These are phyloP conservation scores for Mycena pura DNA, from an alignment of 768 basidiomycete genomes.

Conservation along the genomic window DNA sequence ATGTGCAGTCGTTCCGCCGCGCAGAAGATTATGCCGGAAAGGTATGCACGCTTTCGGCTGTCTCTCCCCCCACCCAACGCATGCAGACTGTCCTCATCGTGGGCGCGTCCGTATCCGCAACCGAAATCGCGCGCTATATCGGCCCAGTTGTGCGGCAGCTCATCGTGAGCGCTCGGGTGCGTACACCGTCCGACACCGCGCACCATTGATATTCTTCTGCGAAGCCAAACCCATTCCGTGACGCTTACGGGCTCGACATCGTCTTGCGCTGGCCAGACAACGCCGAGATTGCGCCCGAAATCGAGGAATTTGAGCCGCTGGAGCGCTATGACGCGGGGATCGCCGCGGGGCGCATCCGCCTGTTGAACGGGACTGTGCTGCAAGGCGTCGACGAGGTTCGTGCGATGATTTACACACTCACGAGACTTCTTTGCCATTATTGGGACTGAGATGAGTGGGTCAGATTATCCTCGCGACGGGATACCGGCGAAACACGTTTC, in stretches of 20 bases:
- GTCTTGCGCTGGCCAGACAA: background rate
- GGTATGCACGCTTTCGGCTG: constrained; percentile 21
- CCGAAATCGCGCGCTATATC: constrained; percentile 24
- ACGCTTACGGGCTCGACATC: background rate
- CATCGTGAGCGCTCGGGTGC: constrained; percentile 24
- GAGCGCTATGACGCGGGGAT: constrained; percentile 18
- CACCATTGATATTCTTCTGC: background rate
- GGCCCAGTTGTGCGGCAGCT: constrained; percentile 12
- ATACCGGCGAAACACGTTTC: constrained; percentile 38
- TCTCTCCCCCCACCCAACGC: background rate
- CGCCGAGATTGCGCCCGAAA: background rate
- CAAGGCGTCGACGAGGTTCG: constrained; percentile 33
- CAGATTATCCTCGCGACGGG: constrained; percentile 38
- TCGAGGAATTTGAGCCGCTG: constrained; percentile 29
- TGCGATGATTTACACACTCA: background rate
- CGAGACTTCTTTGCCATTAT: background rate
- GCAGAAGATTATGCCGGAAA: constrained; percentile 36
- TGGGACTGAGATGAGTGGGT: too few species aligned
- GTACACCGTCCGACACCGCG: background rate
- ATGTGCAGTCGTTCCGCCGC: constrained; percentile 39
- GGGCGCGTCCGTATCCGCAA: constrained; percentile 20
- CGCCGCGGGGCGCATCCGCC: constrained; percentile 28
- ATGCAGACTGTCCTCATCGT: constrained; percentile 25
- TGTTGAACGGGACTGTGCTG: constrained; percentile 36
- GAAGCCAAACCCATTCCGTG: background rate